Evolutionary conservation across 768 basidiomycete genomes (phyloP), one percentile per base, ranked within the genome.

Genomic region (Multifurca ochricompacta): DNA sequence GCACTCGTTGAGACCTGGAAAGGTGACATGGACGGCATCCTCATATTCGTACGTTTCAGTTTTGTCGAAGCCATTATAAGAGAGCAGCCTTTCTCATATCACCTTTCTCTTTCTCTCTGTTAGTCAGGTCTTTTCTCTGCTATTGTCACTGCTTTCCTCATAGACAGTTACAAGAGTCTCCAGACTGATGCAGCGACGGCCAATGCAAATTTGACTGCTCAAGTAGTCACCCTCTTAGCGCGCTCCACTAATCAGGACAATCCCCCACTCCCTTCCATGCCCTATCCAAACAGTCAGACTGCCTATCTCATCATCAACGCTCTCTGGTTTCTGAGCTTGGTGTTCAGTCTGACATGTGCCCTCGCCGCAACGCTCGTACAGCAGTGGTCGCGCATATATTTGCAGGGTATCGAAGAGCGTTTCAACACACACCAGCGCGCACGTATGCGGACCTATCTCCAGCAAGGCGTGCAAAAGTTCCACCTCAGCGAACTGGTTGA

Each of bases 91-190:
- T 16, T n/a, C 21, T 21, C 18, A 34, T 2, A 2, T 44, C 30
- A 49, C 31, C 9, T n/a, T 10, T 19, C 27, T n/a, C 36, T 21
- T 21, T 21, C 32, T 1, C 37, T n/a, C n/a, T n/a, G n/a, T n/a
- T 16, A 60, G 59, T 54, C 59, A 6, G 59, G 59, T 42, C 51
- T 60, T 40, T 60, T 60, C 36, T 60, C 59, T 30, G 58, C 58
- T 6, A 36, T 45, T 8, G 43, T 59, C 14, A 40, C 59, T 1
- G 28, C 59, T 9, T 60, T 60, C 44, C 45, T 60, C 37, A 42
- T 54, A 11, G 48, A 28, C 13, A 59, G 47, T 36, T 60, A 54
- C 44, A 41, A 50, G n/a, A 1, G 7, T 6, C 47, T 60, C 30
- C 45, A 60, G 35, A 47, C 46, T 10, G 48, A 60, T 39, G 1